Conservation (phyloP, 768 basidiomycete genomes). For the Boletus sp. region DNA sequence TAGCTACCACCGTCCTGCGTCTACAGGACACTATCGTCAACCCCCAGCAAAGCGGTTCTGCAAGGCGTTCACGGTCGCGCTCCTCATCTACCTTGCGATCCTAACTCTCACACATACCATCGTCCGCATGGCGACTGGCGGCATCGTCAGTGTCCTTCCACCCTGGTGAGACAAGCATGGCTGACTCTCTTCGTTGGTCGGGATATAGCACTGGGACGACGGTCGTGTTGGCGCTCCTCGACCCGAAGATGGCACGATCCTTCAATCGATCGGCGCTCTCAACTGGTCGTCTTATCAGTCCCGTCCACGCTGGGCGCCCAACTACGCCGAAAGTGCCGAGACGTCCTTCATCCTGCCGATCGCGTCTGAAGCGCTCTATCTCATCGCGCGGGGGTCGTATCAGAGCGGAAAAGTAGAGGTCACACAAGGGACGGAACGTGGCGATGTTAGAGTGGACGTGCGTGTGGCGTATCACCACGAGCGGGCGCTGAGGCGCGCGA, state of each 20-base stretch:
- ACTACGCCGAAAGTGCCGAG: constrained; percentile 15
- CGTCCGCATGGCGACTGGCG: background rate
- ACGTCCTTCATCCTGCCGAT: constrained; percentile 31
- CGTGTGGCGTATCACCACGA: constrained; percentile 26
- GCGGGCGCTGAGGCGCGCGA: constrained; percentile 24
- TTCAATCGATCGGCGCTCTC: constrained; percentile 5
- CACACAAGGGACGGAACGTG: constrained; percentile 7
- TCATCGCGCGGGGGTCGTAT: constrained; percentile 33
- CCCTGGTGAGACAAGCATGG: background rate
- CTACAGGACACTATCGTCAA: background rate
- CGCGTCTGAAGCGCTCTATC: constrained; percentile 28
- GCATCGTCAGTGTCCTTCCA: background rate
- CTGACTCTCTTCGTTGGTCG: background rate
- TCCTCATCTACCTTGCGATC: constrained; percentile 13
- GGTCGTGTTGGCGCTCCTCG: constrained; percentile 3
- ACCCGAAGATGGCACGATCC: constrained; percentile 15
- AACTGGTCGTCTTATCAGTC: constrained; percentile 16
- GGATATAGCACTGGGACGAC: background rate
- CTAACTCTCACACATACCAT: background rate
- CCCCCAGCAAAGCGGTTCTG: constrained; percentile 12
- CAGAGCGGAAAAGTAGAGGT: constrained; percentile 22
- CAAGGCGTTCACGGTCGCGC: constrained; percentile 8
- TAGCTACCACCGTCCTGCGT: background rate
- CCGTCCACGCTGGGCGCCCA: constrained; percentile 17
- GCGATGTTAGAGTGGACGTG: constrained; percentile 28